Percentiles rank a stretch among this genome's conserved stretches.
These are phyloP conservation scores for Rubus idaeus DNA, from an alignment of 306 rosid species.

Conservation along the genomic window DNA sequence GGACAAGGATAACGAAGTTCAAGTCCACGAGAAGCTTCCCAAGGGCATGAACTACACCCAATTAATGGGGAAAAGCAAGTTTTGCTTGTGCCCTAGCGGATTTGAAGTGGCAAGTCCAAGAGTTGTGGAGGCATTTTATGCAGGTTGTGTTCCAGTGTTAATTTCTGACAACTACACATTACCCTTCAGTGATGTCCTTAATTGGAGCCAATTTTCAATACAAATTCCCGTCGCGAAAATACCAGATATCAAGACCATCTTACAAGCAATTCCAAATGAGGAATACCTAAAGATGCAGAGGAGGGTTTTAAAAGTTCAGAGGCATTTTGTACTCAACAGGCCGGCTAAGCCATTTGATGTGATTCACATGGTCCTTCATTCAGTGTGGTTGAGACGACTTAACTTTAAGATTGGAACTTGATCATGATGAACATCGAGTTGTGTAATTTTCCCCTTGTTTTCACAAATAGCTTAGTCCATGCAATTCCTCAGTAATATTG, in stretches of 20 bases:
- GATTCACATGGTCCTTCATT: conserved; percentile 74
- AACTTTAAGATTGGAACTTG: conserved; percentile 31
- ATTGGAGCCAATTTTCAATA: conserved; percentile 67
- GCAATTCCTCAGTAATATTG: neutral
- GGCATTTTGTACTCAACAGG: conserved; percentile 63
- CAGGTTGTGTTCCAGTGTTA: conserved; percentile 72
- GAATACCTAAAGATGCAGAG: conserved; percentile 46
- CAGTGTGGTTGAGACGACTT: conserved; percentile 67
- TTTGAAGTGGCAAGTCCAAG: conserved; percentile 86
- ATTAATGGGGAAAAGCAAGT: conserved; percentile 60
- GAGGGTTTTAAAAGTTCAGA: conserved; percentile 41
- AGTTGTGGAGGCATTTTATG: conserved; percentile 64
- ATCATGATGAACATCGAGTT: neutral
- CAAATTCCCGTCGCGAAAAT: conserved; percentile 47
- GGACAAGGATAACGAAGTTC: conserved; percentile 52
- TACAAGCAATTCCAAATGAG: conserved; percentile 37
- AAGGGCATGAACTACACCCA: conserved; percentile 50
- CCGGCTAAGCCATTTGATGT: conserved; percentile 70
- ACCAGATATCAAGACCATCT: conserved; percentile 52
- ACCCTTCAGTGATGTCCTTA: conserved; percentile 75
- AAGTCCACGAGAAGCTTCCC: conserved; percentile 60
- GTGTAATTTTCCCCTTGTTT: neutral
- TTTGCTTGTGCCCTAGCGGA: conserved; percentile 85
- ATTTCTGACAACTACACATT: conserved; percentile 52
- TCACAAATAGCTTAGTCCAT: neutral